phyloP scores from a whole-genome alignment of 140 eudicot genomes.

The Cichorium intybus region DNA sequence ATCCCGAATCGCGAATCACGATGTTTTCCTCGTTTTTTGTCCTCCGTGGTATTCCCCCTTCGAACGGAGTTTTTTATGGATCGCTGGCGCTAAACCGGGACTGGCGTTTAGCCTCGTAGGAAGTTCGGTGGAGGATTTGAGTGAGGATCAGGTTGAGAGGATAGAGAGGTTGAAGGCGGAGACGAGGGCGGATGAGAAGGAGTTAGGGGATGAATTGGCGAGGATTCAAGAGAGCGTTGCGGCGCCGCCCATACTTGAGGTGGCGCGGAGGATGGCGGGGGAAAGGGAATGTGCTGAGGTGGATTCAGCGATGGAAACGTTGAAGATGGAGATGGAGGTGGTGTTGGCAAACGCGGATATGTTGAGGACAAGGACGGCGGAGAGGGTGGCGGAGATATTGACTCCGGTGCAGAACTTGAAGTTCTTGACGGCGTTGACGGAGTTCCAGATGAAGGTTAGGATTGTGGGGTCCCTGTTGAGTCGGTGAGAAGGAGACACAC shows the following conservation, averaged over 20 bases:
- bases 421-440: constrained; percentile 45
- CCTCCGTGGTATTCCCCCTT: constrained; percentile 65
- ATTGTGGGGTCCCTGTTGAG: background rate
- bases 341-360: constrained; percentile 41
- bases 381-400: constrained; percentile 45
- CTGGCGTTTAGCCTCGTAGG: constrained; percentile 30
- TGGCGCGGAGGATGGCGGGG: constrained; percentile 5
- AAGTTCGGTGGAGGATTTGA: constrained; percentile 30
- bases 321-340: constrained; percentile 13
- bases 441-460: constrained; percentile 40
- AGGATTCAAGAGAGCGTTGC: constrained; percentile 58
- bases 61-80: constrained; percentile 57
- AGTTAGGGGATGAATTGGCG: constrained; percentile 35
- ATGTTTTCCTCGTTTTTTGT: constrained; percentile 43
- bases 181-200: constrained; percentile 28
- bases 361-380: constrained; percentile 54
- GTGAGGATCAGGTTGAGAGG: constrained; percentile 30
- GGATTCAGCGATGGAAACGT: constrained; percentile 2
- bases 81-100: constrained; percentile 55
- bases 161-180: constrained; percentile 29
- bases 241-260: constrained; percentile 36
- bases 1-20: constrained; percentile 46
- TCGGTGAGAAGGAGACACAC: background rate
- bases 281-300: constrained; percentile 21
- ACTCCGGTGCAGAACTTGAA: constrained; percentile 45